These are phyloP conservation scores for Penicillium arizonense DNA, from an alignment of 495 filamentous ascomycete species.

Conservation along the genomic window DNA sequence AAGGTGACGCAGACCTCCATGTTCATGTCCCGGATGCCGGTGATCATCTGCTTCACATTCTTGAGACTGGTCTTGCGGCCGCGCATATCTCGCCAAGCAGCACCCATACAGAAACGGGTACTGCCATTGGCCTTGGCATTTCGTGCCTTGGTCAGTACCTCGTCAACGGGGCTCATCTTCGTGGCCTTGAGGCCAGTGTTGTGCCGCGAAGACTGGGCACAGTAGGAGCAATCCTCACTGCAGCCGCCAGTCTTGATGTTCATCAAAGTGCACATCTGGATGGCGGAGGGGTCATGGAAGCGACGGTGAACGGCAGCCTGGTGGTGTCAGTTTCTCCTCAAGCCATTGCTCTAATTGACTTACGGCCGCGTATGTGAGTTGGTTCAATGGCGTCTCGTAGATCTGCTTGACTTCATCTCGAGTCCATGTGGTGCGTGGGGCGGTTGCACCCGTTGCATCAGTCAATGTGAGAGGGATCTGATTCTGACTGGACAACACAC, in stretches of 20 bases:
- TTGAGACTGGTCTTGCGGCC: conserved; percentile 75
- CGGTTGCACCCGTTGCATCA: conserved; percentile 55
- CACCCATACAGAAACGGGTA: conserved; percentile 90
- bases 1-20: conserved; percentile 89
- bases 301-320: conserved; percentile 73
- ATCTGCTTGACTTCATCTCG: conserved; percentile 72
- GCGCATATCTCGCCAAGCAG: conserved; percentile 88
- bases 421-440: conserved; percentile 70
- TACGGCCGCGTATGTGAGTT: conserved; percentile 72
- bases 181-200: conserved; percentile 74
- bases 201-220: conserved; percentile 80
- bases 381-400: conserved; percentile 75
- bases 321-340: background rate
- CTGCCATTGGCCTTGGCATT: conserved; percentile 76
- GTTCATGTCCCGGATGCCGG: conserved; percentile 70
- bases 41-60: conserved; percentile 79
- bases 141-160: conserved; percentile 70
- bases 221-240: conserved; percentile 85
- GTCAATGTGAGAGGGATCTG: conserved; percentile 41
- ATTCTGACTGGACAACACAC: conserved; percentile 31
- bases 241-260: conserved; percentile 95
- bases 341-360: conserved; percentile 19
- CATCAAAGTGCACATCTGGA: conserved; percentile 89
- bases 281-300: conserved; percentile 73
- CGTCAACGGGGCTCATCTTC: conserved; percentile 72